A percentile compares a stretch with the other conserved stretches of the same genome.
phyloP scores from a whole-genome alignment of 257 asterid species.

The Capsicum rhomboideum region DNA sequence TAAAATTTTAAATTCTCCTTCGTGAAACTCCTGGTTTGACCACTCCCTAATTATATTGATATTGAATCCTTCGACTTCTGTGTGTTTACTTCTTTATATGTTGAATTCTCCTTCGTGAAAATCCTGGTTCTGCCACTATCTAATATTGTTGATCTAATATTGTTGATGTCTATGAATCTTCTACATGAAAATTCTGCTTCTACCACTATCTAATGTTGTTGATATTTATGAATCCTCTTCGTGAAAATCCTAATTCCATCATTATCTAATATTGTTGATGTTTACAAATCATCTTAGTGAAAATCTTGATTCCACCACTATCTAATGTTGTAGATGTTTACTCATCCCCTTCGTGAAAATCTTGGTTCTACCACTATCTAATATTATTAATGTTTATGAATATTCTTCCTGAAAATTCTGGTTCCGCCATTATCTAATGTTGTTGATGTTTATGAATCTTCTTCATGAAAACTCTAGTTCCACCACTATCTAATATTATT shows the following conservation, averaged over 20 bases:
- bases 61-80: too few species aligned
- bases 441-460: background rate
- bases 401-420: too few species aligned
- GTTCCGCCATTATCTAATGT: background rate
- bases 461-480: background rate
- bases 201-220: background rate
- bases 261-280: background rate
- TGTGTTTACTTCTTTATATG: too few species aligned
- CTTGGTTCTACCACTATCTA: background rate
- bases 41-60: too few species aligned
- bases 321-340: background rate
- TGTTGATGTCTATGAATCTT: too few species aligned
- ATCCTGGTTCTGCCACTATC: too few species aligned
- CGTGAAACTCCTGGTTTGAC: too few species aligned
- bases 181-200: too few species aligned
- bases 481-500: background rate
- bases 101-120: too few species aligned
- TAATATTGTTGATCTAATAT: too few species aligned
- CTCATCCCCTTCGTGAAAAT: background rate
- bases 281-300: background rate
- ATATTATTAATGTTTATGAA: background rate
- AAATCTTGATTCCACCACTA: background rate
- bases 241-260: background rate
- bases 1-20: too few species aligned
- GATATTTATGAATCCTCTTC: background rate